Conservation (phyloP, 139 green algal species). For the Closterium sp. region DNA sequence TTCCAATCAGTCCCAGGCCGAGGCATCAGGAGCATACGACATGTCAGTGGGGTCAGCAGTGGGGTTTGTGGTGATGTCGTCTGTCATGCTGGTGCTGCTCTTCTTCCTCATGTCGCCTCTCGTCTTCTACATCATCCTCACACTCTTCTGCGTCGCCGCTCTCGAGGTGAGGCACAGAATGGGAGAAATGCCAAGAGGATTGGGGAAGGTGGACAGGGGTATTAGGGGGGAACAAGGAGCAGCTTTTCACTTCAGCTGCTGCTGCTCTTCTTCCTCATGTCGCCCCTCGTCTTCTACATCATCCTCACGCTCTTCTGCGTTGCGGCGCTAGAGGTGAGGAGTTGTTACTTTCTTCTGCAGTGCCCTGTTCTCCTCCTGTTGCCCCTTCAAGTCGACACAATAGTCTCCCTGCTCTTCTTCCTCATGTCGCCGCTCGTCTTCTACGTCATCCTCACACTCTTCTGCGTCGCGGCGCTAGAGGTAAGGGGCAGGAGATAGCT, state of each 20-base stretch:
- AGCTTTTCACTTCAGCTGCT: background rate
- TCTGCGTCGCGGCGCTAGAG: too few species aligned
- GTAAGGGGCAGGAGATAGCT: too few species aligned
- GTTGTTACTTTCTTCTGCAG: too few species aligned
- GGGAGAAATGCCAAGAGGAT: too few species aligned
- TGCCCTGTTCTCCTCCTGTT: too few species aligned
- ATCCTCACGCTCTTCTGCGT: conserved; percentile 41
- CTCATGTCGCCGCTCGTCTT: conserved; percentile 25
- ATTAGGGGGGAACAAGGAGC: too few species aligned
- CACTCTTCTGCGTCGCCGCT: conserved; percentile 40
- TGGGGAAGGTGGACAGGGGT: too few species aligned
- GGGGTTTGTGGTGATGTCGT: conserved; percentile 35
- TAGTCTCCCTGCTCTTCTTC: conserved; percentile 43
- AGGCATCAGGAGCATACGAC: background rate
- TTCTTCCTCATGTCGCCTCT: conserved; percentile 41
- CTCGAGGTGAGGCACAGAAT: conserved; percentile 1
- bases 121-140: conserved; percentile 25
- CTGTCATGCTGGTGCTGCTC: conserved; percentile 38
- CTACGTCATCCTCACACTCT: conserved; percentile 28
- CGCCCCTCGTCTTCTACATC: conserved; percentile 2
- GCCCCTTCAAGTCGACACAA: too few species aligned
- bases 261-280: conserved; percentile 46
- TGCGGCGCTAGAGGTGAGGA: conserved; percentile 20
- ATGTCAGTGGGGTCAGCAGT: conserved; percentile 18
- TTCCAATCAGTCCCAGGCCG: background rate